These are phyloP conservation scores for Auriscalpium microsporum DNA, from an alignment of 768 basidiomycete species.

Conservation along the genomic window DNA sequence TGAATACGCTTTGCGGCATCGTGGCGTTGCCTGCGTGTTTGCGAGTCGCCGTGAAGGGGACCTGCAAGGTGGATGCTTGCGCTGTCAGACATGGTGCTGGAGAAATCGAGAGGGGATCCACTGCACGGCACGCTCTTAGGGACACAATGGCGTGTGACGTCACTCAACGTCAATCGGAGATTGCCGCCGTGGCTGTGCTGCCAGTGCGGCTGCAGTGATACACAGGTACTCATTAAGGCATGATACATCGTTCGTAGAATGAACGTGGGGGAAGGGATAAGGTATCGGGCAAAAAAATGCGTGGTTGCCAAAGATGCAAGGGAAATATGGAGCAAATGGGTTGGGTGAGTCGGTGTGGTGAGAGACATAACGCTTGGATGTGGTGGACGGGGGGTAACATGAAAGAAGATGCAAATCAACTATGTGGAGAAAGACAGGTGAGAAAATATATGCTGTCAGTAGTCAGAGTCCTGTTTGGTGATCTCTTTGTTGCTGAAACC, in stretches of 20 bases:
- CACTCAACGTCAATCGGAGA: neutral
- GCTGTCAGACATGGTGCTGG: too few species aligned
- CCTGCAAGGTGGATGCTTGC: too few species aligned
- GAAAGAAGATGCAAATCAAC: slow-evolving; percentile 4
- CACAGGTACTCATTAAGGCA: slow-evolving; percentile 4
- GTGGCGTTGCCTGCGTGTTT: neutral
- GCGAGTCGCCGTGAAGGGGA: too few species aligned
- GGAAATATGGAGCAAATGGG: neutral
- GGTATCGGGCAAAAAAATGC: neutral
- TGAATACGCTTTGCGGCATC: slow-evolving; percentile 32
- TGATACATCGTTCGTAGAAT: slow-evolving; percentile 12
- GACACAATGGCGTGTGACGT: slow-evolving; percentile 3
- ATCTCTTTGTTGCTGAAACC: slow-evolving; percentile 30
- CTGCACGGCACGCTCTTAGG: too few species aligned
- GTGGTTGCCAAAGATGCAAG: neutral
- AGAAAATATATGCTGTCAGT: slow-evolving; percentile 10
- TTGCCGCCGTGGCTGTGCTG: too few species aligned
- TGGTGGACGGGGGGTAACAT: neutral
- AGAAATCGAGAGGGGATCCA: too few species aligned
- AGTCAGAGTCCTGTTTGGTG: slow-evolving; percentile 5
- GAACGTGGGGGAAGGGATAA: slow-evolving; percentile 8
- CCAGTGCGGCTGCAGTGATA: neutral
- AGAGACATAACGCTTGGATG: neutral
- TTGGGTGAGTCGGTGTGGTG: slow-evolving; percentile 1
- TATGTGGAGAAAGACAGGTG: slow-evolving; percentile 3